These are phyloP conservation scores for Dorcoceras hygrometricum DNA, from an alignment of 257 asterid genomes.

Conservation along the genomic window DNA sequence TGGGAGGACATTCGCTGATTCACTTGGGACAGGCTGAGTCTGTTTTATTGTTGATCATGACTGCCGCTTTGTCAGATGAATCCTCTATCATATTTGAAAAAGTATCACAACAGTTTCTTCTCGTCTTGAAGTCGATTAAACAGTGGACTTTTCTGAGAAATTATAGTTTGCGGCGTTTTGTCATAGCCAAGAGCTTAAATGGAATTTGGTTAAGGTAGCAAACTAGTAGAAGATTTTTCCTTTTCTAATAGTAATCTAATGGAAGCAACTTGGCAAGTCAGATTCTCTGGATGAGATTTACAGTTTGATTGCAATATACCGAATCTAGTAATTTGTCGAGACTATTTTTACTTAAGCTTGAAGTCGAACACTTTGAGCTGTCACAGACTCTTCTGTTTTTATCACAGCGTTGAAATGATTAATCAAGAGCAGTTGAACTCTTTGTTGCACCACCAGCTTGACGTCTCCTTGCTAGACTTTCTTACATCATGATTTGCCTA, in stretches of 20 bases:
- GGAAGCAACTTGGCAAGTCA: slow-evolving; percentile 13
- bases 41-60: slow-evolving; percentile 22
- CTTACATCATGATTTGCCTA: not conserved
- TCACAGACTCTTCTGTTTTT: slow-evolving; percentile 6
- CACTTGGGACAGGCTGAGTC: slow-evolving; percentile 24
- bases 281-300: slow-evolving; percentile 19
- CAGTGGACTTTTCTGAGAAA: slow-evolving; percentile 16
- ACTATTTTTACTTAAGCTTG: slow-evolving; percentile 5
- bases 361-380: slow-evolving; percentile 7
- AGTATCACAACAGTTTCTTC: not conserved
- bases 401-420: slow-evolving; percentile 14
- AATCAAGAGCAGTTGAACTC: not conserved
- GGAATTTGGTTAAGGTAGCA: slow-evolving; percentile 22
- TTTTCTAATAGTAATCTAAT: slow-evolving; percentile 10
- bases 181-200: not conserved
- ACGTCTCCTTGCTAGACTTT: slow-evolving; percentile 1
- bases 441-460: not conserved
- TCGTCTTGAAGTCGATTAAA: slow-evolving; percentile 8
- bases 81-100: slow-evolving; percentile 24
- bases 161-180: slow-evolving; percentile 14
- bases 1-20: slow-evolving; percentile 25
- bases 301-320: slow-evolving; percentile 6
- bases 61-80: slow-evolving; percentile 28
- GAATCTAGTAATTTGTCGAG: slow-evolving; percentile 12
- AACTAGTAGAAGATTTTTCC: slow-evolving; percentile 26